Evolutionary conservation across 768 basidiomycete species (phyloP), one percentile per base, ranked within the genome.

Genomic region (Galerina marginata): DNA sequence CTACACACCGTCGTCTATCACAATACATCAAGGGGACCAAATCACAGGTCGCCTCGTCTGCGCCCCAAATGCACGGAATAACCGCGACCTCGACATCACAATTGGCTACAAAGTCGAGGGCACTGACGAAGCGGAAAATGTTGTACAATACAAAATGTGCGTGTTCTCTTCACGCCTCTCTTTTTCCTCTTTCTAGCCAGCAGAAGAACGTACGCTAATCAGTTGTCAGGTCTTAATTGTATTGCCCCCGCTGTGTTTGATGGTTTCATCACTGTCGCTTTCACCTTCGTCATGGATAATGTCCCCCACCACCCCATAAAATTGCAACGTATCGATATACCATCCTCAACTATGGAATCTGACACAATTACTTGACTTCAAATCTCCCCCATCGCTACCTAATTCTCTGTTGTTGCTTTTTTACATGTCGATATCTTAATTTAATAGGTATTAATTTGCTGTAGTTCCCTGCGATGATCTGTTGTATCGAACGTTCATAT

Each of bases 41-140:
- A 87, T 99, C 73, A 75, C 74, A 16, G 97, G 97, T 45, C 75
- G 62, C 42, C 74, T 99, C 43, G 73, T 83, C 15, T 96, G 95
- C 71, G 86, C 89, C 4, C 97, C 97, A 20, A 99, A 99, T 75
- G 81, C 83, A 47, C 86, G 91, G 66, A 99, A 99, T 79, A 92
- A 92, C 73, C 90, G 97, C 47, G 97, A 99, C 71, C 82, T 99
- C 46, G 97, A 99, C 73, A 99, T 99, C 73, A 74, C 74, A 23
- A 84, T 99, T 67, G 77, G 84, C 56, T 97, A 95, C 79, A 79
- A 86, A 68, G 71, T 82, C 14, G 48, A 42, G 20, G 64, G 68
- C 12, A 65, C 69, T 16, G 71, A 76, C 4, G 72, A 71, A 36
- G 76, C 81, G 56, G 72, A 67, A 23, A 61, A 66, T 55, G 75